These are phyloP conservation scores for Globisporangium nodosum DNA, from an alignment of 352 stramenopile genomes.

Conservation along the genomic window DNA sequence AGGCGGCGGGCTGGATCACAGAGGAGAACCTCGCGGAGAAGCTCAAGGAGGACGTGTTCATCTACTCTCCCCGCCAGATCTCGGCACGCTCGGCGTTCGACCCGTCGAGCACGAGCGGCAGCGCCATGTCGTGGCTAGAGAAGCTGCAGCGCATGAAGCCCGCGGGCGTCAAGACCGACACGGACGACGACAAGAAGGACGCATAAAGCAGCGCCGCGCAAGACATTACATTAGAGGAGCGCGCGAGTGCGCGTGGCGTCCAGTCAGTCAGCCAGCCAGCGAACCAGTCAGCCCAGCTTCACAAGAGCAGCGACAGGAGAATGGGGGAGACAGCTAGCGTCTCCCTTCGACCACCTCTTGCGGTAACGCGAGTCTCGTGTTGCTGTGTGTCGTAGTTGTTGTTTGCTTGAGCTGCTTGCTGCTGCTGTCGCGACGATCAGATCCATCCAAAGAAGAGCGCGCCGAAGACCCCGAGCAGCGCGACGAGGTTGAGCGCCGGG, in stretches of 20 bases:
- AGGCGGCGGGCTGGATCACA: conserved; percentile 70
- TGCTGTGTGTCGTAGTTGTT: not conserved
- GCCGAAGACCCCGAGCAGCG: conserved; percentile 27
- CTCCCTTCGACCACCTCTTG: not conserved
- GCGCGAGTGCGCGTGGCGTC: not conserved
- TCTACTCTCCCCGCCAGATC: conserved; percentile 76
- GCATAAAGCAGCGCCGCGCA: conserved; percentile 3
- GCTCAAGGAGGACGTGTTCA: conserved; percentile 81
- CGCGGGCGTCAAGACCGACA: conserved; percentile 35
- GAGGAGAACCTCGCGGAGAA: conserved; percentile 67
- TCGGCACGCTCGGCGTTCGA: conserved; percentile 63
- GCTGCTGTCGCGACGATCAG: not conserved
- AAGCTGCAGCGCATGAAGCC: conserved; percentile 87
- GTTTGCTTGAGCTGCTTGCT: not conserved
- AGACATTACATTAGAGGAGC: conserved; percentile 16
- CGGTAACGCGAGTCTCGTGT: conserved; percentile 1
- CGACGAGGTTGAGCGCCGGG: conserved; percentile 44
- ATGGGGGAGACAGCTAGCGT: too few species aligned
- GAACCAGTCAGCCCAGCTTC: not conserved
- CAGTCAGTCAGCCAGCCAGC: not conserved
- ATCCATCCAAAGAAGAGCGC: conserved; percentile 35
- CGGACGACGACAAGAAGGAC: conserved; percentile 15
- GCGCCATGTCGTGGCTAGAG: conserved; percentile 81
- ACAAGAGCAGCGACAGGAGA: not conserved
- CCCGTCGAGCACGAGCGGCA: conserved; percentile 54